Percentiles rank a stretch among this genome's conserved stretches.
These are phyloP conservation scores for Nicotiana sylvestris DNA, from an alignment of 257 asterid species.

Conservation along the genomic window DNA sequence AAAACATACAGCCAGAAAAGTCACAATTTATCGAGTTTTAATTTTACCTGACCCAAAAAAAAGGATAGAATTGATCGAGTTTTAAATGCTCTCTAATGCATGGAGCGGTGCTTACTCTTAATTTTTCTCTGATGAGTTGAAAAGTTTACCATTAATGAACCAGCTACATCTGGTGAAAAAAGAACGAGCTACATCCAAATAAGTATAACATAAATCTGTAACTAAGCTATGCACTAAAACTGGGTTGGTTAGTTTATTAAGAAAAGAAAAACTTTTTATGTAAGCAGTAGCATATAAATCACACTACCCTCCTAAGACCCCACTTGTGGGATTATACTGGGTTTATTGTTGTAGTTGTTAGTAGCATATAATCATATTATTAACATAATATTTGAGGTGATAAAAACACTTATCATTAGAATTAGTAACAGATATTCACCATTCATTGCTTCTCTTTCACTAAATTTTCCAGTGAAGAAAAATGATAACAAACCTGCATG, in stretches of 20 bases:
- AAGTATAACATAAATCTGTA: neutral
- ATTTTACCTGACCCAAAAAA: neutral
- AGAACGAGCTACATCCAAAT: neutral
- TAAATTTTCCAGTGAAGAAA: conserved; percentile 10
- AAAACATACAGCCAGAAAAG: neutral
- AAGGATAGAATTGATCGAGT: neutral
- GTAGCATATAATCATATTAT: neutral
- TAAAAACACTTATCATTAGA: neutral
- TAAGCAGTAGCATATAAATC: neutral
- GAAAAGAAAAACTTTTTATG: neutral
- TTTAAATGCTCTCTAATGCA: neutral
- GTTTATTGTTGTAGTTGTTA: no score
- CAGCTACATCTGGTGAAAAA: neutral
- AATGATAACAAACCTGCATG: conserved; percentile 63
- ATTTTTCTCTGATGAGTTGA: neutral
- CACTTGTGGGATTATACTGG: no score
- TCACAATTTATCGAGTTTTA: neutral
- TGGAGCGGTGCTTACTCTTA: neutral
- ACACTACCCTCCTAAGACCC: no score
- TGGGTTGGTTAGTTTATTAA: neutral
- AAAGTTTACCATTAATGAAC: neutral
- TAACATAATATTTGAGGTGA: neutral
- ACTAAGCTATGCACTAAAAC: neutral
- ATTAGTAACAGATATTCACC: neutral
- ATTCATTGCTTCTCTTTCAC: conserved; percentile 1